Base-by-base conservation (phyloP, 345 rosid species). In the Arabis alpina region DNA sequence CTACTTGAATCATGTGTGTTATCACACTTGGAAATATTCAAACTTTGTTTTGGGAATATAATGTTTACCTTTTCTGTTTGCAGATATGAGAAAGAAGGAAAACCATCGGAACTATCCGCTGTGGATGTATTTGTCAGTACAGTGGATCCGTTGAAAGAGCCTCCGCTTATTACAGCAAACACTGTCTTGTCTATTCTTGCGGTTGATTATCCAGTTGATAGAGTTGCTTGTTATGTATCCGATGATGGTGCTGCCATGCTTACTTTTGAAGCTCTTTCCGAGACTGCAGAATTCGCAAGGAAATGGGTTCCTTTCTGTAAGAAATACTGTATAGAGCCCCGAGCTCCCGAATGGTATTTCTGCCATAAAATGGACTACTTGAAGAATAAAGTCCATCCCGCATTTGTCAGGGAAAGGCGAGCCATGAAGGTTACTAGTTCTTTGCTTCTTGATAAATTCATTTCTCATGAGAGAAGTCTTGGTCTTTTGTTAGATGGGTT, bases 241-340 rank as follows among this genome's bases (percentile, higher is more conserved):
- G 99, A 94, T 70, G 99, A 94, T 76, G 99, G 99, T 80, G 99
- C 99, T 68, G 97, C 99, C 16, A 94, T 94, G 99, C 99, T 94
- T 69, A 94, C 99, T 16, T 94, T 94, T 53, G 98, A 94, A 79
- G 98, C 99, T 48, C 98, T 94, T 19, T 94, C 99, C 0, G 98
- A 94, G 82, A 94, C 99, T 6, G 91, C 99, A 1, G 97, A 92
- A 73, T 94, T 94, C 68, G 96, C 99, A 12, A 86, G 92, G 77
- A 89, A 88, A 72, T 94, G 99, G 99, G 99, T 94, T 55, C 99
- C 99, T 41, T 94, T 94, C 85, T 91, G 99, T 75, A 94, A 94
- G 80, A 94, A 89, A 51, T 91, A 55, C 61, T 81, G 77, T 62
- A 87, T 94, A 23, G 99, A 94, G 81, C 99, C 99, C 23, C 93